Base-by-base conservation (phyloP, 805 yeast genomes). In the Kazachstania kunashirensis region DNA sequence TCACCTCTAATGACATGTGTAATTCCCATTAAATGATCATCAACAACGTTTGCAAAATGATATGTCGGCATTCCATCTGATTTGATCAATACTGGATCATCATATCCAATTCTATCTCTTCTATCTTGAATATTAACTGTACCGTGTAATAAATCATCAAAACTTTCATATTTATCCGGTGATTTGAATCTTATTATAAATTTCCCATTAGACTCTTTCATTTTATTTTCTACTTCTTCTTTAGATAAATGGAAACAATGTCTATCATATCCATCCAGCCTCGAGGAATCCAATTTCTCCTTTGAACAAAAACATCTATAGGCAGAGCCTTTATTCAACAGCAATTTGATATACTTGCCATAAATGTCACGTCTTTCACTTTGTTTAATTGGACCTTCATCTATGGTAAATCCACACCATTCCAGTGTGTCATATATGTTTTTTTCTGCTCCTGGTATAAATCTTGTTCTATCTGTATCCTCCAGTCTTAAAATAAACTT, bases 1-100 rank as follows among this genome's bases (percentile, higher is more conserved):
- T 92, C 98, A 24, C 99, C 99, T 47, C 99, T 68, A 5, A 92
- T 77, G 7, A 92, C 98, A 59, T 92, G 96, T 0, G 96, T 83
- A 30, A 92, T 82, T 31, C 75, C 59, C 98, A 92, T 92, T 32
- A 83, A 62, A 55, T 88, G 94, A 55, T 92, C 99, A 54, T 92
- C 99, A 3, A 92, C 74, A 6, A 92, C 95, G 51, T 84, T 89
- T 12, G 98, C 98, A 52, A 92, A 79, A 60, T 92, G 99, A 50
- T 92, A 92, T 0, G 99, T 92, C 18, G 99, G 99, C 42, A 84
- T 63, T 0, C 89, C 88, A 57, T 92, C 97, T n/a, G 95, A 82
- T 59, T 92, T 92, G 53, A 92, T 56, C 19, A 92, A 63, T 9
- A 92, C 84, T 20, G 85, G 85, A 55, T 92, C 98, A 51, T 92